Evolutionary conservation across 352 stramenopile species (phyloP).

Genomic region (Phytophthora nicotianae): DNA sequence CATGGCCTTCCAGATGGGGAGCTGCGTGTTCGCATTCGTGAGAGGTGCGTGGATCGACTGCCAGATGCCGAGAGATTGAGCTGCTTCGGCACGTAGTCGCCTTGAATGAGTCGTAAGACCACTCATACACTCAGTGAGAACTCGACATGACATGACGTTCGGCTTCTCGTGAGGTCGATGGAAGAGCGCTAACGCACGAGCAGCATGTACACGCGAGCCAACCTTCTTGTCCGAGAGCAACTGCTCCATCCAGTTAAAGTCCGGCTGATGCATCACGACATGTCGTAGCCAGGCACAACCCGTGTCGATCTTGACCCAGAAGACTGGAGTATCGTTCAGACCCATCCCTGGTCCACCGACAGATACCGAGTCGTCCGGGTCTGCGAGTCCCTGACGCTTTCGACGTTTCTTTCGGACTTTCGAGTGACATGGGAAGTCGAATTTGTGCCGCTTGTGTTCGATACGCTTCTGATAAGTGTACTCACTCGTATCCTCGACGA

Average conservation of each 20-base stretch:
- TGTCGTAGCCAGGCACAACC: conserved; percentile 78
- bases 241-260: conserved; percentile 92
- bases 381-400: conserved; percentile 79
- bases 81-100: conserved; percentile 72
- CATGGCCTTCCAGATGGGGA: conserved; percentile 88
- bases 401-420: conserved; percentile 89
- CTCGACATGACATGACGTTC: conserved; percentile 86
- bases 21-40: conserved; percentile 80
- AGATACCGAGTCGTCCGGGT: conserved; percentile 81
- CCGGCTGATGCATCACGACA: conserved; percentile 86
- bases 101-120: conserved; percentile 83
- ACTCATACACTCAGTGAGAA: conserved; percentile 87
- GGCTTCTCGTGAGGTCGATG: conserved; percentile 84
- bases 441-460: conserved; percentile 86
- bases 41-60: conserved; percentile 85
- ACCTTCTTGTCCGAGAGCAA: conserved; percentile 85
- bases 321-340: conserved; percentile 86
- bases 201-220: conserved; percentile 78
- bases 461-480: conserved; percentile 85
- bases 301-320: conserved; percentile 88
- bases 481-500: conserved; percentile 86
- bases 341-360: conserved; percentile 81
- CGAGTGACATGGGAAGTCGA: conserved; percentile 85
- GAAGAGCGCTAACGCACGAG: conserved; percentile 75
- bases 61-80: conserved; percentile 81